A percentile compares a stretch with the other conserved stretches of the same genome.
phyloP scores from a whole-genome alignment of 2,329 filamentous ascomycete genomes.

The Hymenoscyphus occultus region DNA sequence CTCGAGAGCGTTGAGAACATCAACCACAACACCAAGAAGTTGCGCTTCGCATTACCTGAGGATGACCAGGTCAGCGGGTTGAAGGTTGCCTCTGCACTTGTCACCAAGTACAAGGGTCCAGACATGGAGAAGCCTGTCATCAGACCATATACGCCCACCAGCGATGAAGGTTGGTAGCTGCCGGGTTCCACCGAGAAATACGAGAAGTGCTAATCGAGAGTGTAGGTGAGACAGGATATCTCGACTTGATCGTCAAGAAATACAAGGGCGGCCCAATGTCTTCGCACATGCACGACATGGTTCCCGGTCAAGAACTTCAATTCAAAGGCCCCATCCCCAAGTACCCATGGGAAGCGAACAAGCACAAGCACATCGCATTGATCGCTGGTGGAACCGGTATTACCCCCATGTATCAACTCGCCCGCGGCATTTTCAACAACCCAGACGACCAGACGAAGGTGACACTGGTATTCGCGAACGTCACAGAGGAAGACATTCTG shows the following conservation, averaged over 20 bases:
- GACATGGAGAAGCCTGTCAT: conserved; percentile 81
- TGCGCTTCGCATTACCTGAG: conserved; percentile 85
- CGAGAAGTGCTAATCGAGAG: conserved; percentile 19
- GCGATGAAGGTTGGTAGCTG: conserved; percentile 66
- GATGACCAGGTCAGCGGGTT: conserved; percentile 81
- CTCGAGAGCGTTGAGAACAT: conserved; percentile 74
- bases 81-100: conserved; percentile 75
- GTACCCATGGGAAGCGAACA: conserved; percentile 86
- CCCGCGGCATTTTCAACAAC: conserved; percentile 90
- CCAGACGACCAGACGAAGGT: conserved; percentile 97
- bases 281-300: conserved; percentile 79
- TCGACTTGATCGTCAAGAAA: conserved; percentile 89
- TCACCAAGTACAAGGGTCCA: conserved; percentile 89
- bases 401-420: conserved; percentile 96
- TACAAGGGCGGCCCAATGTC: conserved; percentile 94
- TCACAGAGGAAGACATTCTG: conserved; percentile 86
- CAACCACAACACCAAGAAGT: conserved; percentile 93
- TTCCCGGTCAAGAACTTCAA: conserved; percentile 75
- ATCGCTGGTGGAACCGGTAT: conserved; percentile 96
- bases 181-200: conserved; percentile 10
- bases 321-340: conserved; percentile 97
- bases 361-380: conserved; percentile 83
- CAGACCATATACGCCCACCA: conserved; percentile 89
- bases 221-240: conserved; percentile 68
- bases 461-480: conserved; percentile 89